phyloP scores from a whole-genome alignment of 2,329 filamentous ascomycete genomes.

The Coniochaeta prunicola region DNA sequence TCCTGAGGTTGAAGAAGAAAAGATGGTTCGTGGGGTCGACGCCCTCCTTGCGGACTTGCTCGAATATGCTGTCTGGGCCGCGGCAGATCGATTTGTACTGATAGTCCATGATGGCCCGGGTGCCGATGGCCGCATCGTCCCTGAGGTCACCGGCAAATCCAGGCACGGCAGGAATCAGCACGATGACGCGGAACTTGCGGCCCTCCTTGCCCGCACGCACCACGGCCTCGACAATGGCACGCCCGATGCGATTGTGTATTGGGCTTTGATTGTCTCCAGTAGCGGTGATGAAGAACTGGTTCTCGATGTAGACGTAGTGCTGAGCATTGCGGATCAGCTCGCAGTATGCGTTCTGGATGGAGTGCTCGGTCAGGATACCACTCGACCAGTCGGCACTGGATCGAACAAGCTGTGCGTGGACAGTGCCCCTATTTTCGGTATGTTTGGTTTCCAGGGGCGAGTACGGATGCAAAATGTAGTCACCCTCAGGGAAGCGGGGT shows the following conservation, averaged over 20 bases:
- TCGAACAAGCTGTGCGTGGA: constrained; percentile 79
- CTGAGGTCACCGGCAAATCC: constrained; percentile 90
- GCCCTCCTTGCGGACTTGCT: constrained; percentile 62
- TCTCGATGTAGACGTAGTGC: constrained; percentile 96
- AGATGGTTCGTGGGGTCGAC: constrained; percentile 75
- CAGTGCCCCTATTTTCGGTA: constrained; percentile 58
- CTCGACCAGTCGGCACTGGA: constrained; percentile 92
- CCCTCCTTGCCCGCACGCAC: constrained; percentile 73
- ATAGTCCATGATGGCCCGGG: constrained; percentile 95
- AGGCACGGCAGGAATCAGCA: constrained; percentile 84
- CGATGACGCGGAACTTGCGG: constrained; percentile 84
- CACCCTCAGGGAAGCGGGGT: constrained; percentile 81
- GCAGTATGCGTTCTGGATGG: constrained; percentile 79
- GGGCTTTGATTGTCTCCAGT: constrained; percentile 83
- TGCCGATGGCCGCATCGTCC: constrained; percentile 75
- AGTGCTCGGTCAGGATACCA: constrained; percentile 76
- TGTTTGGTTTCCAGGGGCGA: constrained; percentile 61
- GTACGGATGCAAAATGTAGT: constrained; percentile 76
- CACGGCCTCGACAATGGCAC: constrained; percentile 84
- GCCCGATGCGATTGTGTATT: constrained; percentile 80
- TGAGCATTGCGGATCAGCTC: constrained; percentile 81
- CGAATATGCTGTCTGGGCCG: constrained; percentile 86
- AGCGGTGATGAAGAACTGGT: constrained; percentile 96
- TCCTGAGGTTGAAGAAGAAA: constrained; percentile 89
- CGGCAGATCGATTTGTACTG: constrained; percentile 95